Evolutionary conservation across 108 stramenopile species (phyloP).

Genomic region (Nitzschia sp.): DNA sequence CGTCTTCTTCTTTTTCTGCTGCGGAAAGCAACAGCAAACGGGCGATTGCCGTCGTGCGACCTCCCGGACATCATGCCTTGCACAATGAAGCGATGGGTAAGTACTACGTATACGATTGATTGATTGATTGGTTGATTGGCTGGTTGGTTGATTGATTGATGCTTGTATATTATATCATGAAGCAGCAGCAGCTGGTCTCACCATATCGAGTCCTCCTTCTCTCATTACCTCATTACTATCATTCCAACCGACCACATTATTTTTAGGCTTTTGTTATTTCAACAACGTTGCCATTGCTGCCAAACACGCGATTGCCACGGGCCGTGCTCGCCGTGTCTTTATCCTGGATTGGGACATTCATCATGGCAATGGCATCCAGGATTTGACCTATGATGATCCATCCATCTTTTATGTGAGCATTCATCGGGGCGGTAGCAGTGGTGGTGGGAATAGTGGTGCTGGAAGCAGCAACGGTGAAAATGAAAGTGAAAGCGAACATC

Average conservation of each 20-base stretch:
- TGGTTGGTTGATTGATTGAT: too few relatives aligned
- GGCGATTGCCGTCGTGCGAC: slow-evolving; percentile 29
- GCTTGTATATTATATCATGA: too few relatives aligned
- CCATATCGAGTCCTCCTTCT: too few relatives aligned
- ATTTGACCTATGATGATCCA: slow-evolving; percentile 52
- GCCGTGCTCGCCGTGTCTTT: slow-evolving; percentile 28
- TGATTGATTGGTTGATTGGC: too few relatives aligned
- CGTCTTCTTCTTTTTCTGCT: background rate
- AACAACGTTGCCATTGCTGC: slow-evolving; percentile 55
- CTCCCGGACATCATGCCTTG: slow-evolving; percentile 35
- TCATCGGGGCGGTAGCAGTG: slow-evolving; percentile 21
- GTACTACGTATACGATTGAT: background rate
- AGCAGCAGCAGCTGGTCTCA: too few relatives aligned
- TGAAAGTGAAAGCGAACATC: too few relatives aligned
- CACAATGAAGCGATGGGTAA: slow-evolving; percentile 28
- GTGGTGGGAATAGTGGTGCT: background rate
- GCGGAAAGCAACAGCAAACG: background rate
- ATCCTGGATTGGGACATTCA: slow-evolving; percentile 66
- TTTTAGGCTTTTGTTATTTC: slow-evolving; percentile 63
- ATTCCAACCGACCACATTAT: too few relatives aligned
- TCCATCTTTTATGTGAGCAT: slow-evolving; percentile 49
- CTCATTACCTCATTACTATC: background rate
- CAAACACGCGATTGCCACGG: slow-evolving; percentile 20
- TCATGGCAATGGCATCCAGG: slow-evolving; percentile 55
- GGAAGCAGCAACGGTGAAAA: too few relatives aligned